Evolutionary conservation across 768 basidiomycete species (phyloP).

Genomic region (Pleurotus cornucopiae): DNA sequence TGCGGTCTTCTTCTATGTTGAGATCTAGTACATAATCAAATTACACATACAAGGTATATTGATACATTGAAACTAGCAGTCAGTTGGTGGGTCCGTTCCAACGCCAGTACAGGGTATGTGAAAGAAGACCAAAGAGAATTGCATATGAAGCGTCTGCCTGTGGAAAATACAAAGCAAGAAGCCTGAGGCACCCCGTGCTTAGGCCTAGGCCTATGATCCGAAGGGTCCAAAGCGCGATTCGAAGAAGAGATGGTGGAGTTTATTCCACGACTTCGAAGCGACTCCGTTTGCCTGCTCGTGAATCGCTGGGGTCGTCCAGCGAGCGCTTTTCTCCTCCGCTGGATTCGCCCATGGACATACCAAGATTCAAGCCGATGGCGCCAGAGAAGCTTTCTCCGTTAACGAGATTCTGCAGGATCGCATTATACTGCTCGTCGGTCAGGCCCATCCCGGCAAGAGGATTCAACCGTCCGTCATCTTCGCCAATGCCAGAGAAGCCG

Average conservation of each 20-base stretch:
- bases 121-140: neutral
- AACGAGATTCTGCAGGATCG: slow-evolving; percentile 72
- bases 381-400: slow-evolving; percentile 50
- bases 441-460: slow-evolving; percentile 86
- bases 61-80: slow-evolving; percentile 3
- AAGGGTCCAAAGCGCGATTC: neutral
- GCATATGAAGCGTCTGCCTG: neutral
- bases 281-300: slow-evolving; percentile 50
- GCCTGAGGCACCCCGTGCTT: too few relatives aligned
- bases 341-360: slow-evolving; percentile 16
- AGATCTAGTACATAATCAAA: slow-evolving; percentile 1
- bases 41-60: slow-evolving; percentile 1
- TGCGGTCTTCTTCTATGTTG: neutral
- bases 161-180: neutral
- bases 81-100: neutral
- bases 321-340: slow-evolving; percentile 26
- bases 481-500: slow-evolving; percentile 19
- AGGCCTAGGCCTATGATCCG: too few relatives aligned
- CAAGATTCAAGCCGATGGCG: slow-evolving; percentile 11
- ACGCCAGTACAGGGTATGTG: slow-evolving; percentile 5
- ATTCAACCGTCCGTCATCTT: slow-evolving; percentile 63
- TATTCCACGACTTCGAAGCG: slow-evolving; percentile 60
- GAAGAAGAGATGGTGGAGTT: slow-evolving; percentile 11
- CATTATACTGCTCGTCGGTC: slow-evolving; percentile 81
- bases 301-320: slow-evolving; percentile 33